Conservation (phyloP, 164 flowering plant genomes). For the Chimonanthus salicifolius region DNA sequence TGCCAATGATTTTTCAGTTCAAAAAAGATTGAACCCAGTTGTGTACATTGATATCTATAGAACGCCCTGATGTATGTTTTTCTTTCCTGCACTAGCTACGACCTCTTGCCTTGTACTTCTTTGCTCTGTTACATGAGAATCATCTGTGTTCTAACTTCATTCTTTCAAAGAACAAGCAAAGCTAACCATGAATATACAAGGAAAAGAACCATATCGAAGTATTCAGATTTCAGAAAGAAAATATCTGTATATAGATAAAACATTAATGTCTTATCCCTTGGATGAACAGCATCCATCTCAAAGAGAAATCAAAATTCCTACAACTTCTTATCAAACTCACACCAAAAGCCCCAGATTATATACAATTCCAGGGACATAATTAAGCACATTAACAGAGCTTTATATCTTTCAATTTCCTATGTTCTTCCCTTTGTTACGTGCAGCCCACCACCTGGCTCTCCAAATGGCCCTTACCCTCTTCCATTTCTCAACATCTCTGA, state of each 20-base stretch:
- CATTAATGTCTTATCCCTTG: not conserved
- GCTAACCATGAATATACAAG: no score
- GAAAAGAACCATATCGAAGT: not conserved
- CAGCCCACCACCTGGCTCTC: constrained; percentile 23
- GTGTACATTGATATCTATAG: no score
- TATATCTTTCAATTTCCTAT: constrained; percentile 18
- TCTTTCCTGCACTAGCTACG: no score
- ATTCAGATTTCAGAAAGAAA: not conserved
- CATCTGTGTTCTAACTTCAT: no score
- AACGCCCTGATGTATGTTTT: no score
- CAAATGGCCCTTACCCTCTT: constrained; percentile 35
- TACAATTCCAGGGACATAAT: not conserved
- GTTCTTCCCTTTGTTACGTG: constrained; percentile 16
- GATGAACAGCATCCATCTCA: constrained; percentile 5
- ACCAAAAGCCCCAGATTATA: not conserved
- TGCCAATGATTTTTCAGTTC: no score
- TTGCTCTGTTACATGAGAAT: no score
- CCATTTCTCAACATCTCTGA: constrained; percentile 31
- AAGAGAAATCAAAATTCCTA: not conserved
- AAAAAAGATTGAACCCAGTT: no score
- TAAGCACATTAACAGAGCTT: not conserved
- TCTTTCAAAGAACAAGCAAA: not conserved
- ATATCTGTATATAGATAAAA: not conserved
- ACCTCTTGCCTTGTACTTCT: no score
- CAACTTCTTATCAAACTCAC: not conserved